These are phyloP conservation scores for Pogostemon cablin DNA, from an alignment of 257 asterid species.

Conservation along the genomic window DNA sequence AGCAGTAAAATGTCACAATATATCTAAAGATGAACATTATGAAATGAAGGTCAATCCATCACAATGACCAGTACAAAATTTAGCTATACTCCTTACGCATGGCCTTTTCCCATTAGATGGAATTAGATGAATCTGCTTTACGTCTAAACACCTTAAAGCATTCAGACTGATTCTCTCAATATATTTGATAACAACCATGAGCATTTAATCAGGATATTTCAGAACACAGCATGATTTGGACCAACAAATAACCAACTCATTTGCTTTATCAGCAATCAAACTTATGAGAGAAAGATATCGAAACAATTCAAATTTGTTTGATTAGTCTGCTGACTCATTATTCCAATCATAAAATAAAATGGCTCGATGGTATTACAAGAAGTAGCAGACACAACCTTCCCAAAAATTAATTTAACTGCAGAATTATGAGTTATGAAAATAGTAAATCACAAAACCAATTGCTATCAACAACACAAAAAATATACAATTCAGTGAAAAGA, in stretches of 20 bases:
- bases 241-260: background rate
- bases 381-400: background rate
- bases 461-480: background rate
- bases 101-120: no score
- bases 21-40: background rate
- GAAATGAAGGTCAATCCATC: background rate
- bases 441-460: background rate
- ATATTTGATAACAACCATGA: background rate
- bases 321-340: background rate
- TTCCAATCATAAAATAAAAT: background rate
- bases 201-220: background rate
- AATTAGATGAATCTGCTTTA: background rate
- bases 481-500: constrained; percentile 9
- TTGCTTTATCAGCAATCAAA: background rate
- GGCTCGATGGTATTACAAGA: background rate
- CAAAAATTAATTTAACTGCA: constrained; percentile 1
- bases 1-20: background rate
- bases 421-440: background rate
- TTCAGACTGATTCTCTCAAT: background rate
- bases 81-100: background rate
- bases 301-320: background rate
- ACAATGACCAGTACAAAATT: constrained; percentile 11
- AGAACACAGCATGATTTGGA: background rate
- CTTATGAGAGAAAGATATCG: background rate
- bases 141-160: background rate